These are phyloP conservation scores for Ogataea zsoltii DNA, from an alignment of 805 yeast species.

Conservation along the genomic window DNA sequence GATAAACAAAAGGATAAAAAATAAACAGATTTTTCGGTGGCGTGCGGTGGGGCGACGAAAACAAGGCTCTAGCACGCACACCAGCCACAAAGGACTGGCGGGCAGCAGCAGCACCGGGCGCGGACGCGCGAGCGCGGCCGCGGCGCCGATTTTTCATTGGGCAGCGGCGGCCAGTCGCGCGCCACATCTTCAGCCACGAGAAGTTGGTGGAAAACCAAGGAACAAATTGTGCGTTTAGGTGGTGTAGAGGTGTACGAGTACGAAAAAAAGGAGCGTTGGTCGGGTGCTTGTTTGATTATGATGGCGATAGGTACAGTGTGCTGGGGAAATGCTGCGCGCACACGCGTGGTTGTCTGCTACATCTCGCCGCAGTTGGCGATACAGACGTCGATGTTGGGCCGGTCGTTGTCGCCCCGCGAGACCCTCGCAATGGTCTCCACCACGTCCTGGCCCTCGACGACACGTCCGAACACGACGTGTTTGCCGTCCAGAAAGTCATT, in stretches of 20 bases:
- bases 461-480: slow-evolving; percentile 52
- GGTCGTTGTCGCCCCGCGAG: slow-evolving; percentile 19
- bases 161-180: too few species aligned
- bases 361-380: slow-evolving; percentile 30
- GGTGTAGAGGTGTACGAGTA: slow-evolving; percentile 3
- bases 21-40: background rate
- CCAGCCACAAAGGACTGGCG: too few species aligned
- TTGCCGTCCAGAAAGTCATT: slow-evolving; percentile 43
- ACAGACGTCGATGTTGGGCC: slow-evolving; percentile 21
- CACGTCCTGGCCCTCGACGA: slow-evolving; percentile 43
- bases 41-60: slow-evolving; percentile 1
- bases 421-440: slow-evolving; percentile 34
- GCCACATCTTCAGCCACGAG: too few species aligned
- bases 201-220: too few species aligned
- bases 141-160: too few species aligned
- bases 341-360: slow-evolving; percentile 7
- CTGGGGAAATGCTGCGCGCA: too few species aligned
- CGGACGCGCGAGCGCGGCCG: too few species aligned
- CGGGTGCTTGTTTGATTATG: too few species aligned
- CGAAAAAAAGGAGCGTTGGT: background rate
- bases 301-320: background rate
- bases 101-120: too few species aligned
- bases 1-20: background rate
- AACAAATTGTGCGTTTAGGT: background rate
- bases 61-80: too few species aligned